Evolutionary conservation across 2,329 filamentous ascomycete species (phyloP).

Genomic region (Plenodomus tracheiphilus): DNA sequence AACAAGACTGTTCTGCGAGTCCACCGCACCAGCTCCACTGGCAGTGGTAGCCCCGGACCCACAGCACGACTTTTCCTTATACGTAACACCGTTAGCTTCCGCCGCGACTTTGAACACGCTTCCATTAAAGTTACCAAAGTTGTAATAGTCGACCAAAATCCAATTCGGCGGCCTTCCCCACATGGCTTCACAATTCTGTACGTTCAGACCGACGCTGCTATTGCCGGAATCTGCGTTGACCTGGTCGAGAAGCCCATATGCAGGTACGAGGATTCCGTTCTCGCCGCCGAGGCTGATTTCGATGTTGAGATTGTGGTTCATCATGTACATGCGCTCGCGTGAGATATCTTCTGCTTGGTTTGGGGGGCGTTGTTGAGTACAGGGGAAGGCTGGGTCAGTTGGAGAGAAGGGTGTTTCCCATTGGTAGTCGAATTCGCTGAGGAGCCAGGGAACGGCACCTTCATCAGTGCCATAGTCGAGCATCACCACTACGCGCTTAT

Average conservation of each 20-base stretch:
- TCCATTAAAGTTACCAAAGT: slow-evolving; percentile 38
- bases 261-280: slow-evolving; percentile 50
- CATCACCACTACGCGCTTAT: slow-evolving; percentile 40
- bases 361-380: slow-evolving; percentile 76
- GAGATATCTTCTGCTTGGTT: slow-evolving; percentile 57
- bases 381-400: slow-evolving; percentile 70
- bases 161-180: slow-evolving; percentile 42
- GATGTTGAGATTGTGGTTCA: slow-evolving; percentile 90
- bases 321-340: slow-evolving; percentile 71
- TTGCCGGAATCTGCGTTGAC: slow-evolving; percentile 37
- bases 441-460: slow-evolving; percentile 75
- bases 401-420: slow-evolving; percentile 92
- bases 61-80: slow-evolving; percentile 26
- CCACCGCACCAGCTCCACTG: background rate
- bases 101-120: slow-evolving; percentile 43
- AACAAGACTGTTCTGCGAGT: background rate
- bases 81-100: slow-evolving; percentile 55
- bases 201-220: slow-evolving; percentile 29
- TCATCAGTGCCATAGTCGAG: slow-evolving; percentile 65
- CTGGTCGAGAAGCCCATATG: slow-evolving; percentile 29
- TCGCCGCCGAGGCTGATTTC: slow-evolving; percentile 32
- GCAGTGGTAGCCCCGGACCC: slow-evolving; percentile 4
- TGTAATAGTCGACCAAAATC: slow-evolving; percentile 44
- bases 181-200: slow-evolving; percentile 30
- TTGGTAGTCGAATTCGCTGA: slow-evolving; percentile 85